Percentiles rank a stretch among this genome's conserved stretches.
phyloP scores from a whole-genome alignment of 345 rosid species.

The Erucastrum elatum region DNA sequence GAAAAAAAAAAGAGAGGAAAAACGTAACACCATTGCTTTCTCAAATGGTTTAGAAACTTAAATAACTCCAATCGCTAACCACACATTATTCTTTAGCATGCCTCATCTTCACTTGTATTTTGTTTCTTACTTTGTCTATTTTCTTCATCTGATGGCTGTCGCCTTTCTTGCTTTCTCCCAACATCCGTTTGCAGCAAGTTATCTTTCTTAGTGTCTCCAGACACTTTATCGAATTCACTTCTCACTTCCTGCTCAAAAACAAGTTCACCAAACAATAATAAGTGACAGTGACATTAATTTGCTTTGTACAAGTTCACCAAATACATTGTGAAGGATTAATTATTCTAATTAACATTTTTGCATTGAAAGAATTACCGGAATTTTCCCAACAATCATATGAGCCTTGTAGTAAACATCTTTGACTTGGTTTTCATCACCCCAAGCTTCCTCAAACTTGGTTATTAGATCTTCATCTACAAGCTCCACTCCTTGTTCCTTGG shows the following conservation, averaged over 20 bases:
- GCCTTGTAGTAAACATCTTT: slow-evolving; percentile 51
- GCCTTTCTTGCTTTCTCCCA: slow-evolving; percentile 32
- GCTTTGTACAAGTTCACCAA: too few species aligned
- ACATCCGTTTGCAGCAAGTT: slow-evolving; percentile 15
- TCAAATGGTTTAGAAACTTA: too few species aligned
- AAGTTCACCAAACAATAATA: not conserved
- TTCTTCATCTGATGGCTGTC: slow-evolving; percentile 26
- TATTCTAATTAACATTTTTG: not conserved
- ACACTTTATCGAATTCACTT: slow-evolving; percentile 14
- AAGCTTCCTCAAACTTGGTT: slow-evolving; percentile 50
- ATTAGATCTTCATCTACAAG: slow-evolving; percentile 43
- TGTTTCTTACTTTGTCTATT: slow-evolving; percentile 36
- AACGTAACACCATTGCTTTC: not conserved
- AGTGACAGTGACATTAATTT: not conserved
- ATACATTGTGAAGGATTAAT: not conserved
- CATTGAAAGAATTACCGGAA: not conserved
- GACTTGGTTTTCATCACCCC: slow-evolving; percentile 59
- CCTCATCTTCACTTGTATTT: slow-evolving; percentile 29
- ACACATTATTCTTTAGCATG: not conserved
- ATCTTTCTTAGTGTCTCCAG: slow-evolving; percentile 19
- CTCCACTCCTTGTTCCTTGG: slow-evolving; percentile 58
- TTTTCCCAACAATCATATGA: slow-evolving; percentile 64
- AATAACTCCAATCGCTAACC: not conserved
- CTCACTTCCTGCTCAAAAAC: slow-evolving; percentile 17
- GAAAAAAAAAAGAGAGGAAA: not conserved